Conservation (phyloP, 2,329 filamentous ascomycete genomes). For the Stagonosporopsis cucurbitacearum region DNA sequence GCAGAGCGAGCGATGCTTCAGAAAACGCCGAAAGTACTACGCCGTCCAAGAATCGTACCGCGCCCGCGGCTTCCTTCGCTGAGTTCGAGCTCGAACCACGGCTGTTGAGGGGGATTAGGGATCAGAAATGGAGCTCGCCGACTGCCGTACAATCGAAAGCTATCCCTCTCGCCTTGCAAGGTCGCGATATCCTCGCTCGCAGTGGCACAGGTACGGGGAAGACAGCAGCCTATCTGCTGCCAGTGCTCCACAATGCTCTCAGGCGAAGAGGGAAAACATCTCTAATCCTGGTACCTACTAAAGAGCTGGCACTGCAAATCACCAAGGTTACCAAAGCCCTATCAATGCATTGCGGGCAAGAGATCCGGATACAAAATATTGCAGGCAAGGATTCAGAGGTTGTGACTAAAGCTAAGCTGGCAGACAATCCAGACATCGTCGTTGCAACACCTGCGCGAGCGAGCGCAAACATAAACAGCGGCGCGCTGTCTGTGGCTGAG, state of each 20-base stretch:
- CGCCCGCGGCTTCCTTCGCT: slow-evolving; percentile 65
- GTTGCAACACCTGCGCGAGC: slow-evolving; percentile 90
- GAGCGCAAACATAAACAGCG: slow-evolving; percentile 75
- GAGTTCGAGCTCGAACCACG: slow-evolving; percentile 82
- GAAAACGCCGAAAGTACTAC: slow-evolving; percentile 27
- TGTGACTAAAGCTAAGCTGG: slow-evolving; percentile 84
- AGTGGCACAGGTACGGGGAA: slow-evolving; percentile 97
- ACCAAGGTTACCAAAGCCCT: slow-evolving; percentile 78
- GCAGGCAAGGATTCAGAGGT: slow-evolving; percentile 89
- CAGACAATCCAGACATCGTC: slow-evolving; percentile 85
- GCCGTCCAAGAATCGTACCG: slow-evolving; percentile 19
- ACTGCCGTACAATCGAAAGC: slow-evolving; percentile 88
- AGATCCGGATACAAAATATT: slow-evolving; percentile 82
- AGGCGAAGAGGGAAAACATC: slow-evolving; percentile 77
- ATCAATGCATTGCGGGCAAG: slow-evolving; percentile 82
- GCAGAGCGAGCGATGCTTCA: slow-evolving; percentile 32
- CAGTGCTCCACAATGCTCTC: slow-evolving; percentile 83
- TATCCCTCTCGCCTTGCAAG: slow-evolving; percentile 85
- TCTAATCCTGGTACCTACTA: slow-evolving; percentile 92
- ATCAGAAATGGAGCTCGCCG: slow-evolving; percentile 82
- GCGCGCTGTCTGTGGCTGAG: slow-evolving; percentile 71
- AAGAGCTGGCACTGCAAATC: slow-evolving; percentile 92
- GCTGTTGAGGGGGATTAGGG: slow-evolving; percentile 82
- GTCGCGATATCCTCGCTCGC: slow-evolving; percentile 88
- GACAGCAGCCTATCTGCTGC: slow-evolving; percentile 93